Base-by-base conservation (phyloP, 2,329 filamentous ascomycete species). In the Metarhizium album region DNA sequence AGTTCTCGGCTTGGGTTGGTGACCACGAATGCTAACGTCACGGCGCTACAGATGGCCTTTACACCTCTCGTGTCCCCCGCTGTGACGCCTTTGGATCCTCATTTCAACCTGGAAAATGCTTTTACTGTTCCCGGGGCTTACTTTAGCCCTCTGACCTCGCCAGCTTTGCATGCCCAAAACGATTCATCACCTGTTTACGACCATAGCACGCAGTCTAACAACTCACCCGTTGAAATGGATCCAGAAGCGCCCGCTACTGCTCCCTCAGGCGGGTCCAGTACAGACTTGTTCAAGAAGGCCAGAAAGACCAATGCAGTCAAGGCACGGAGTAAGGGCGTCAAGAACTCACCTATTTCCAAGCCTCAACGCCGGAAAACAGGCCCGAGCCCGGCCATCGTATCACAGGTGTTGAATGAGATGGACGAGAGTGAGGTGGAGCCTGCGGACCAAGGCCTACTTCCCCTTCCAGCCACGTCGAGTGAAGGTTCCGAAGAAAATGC, bases 31-130 rank as follows among this genome's bases (percentile, higher is more conserved):
- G 40, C 23, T 45, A 45, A 43, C 13, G 18, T 40, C n/a, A 20
- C 5, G 22, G 8, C n/a, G 7, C n/a, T 48, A 27, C 60, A 85
- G 80, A 82, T 87, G 78, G 74, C 82, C 9, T 90, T 90, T 62
- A 91, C 87, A 2, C 87, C 87, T 1, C 75, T 91, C 29, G 86
- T 87, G 11, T 90, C 87, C 18, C 87, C 87, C n/a, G 87, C 86
- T 4, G 86, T 91, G 42, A 90, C 87, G 2, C 87, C 87, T 22
- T 74, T 90, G 47, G 87, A 90, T 60, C 74, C 79, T 42, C 81
- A 84, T 56, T 89, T 87, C 62, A 73, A 76, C 45, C 70, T 79
- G 53, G 78, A 82, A 23, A 68, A 67, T 31, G 70, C 72, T 46
- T 87, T 81, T 59, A 76, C 78, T 5, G 74, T 87, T 3, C 82